Evolutionary conservation across 768 basidiomycete species (phyloP).

Genomic region (Tricholoma hemisulphureum): DNA sequence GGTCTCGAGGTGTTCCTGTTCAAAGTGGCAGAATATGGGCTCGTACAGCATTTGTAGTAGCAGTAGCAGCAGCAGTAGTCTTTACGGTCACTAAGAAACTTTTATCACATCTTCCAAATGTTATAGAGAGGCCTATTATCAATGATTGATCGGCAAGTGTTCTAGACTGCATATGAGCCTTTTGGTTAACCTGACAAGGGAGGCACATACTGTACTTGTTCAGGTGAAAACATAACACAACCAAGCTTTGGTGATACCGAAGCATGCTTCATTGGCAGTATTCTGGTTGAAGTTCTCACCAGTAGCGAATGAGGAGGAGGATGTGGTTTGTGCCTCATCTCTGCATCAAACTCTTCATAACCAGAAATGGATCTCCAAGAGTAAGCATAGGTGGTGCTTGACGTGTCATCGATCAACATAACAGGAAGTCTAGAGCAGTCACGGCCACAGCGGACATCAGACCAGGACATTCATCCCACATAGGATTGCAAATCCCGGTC

Average conservation of each 20-base stretch:
- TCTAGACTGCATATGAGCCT: background rate
- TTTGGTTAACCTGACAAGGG: background rate
- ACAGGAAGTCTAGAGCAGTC: too few relatives aligned
- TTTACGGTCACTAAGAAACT: too few relatives aligned
- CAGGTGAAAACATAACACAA: background rate
- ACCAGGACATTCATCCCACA: too few relatives aligned
- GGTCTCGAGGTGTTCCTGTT: too few relatives aligned
- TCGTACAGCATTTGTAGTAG: too few relatives aligned
- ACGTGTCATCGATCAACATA: too few relatives aligned
- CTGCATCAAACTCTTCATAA: background rate
- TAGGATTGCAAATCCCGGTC: too few relatives aligned
- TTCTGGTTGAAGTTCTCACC: background rate
- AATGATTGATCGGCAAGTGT: background rate
- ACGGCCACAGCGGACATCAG: too few relatives aligned
- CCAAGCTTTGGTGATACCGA: too few relatives aligned
- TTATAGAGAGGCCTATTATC: background rate
- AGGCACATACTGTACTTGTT: background rate
- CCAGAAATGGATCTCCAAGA: background rate
- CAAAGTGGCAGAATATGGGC: too few relatives aligned
- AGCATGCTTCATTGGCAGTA: background rate
- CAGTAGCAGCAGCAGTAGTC: background rate
- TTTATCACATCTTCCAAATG: background rate
- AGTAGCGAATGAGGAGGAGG: background rate
- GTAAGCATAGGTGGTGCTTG: background rate
- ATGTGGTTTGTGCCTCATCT: background rate